Base-by-base conservation (phyloP, 2,329 filamentous ascomycete genomes). In the Cercospora sojina region DNA sequence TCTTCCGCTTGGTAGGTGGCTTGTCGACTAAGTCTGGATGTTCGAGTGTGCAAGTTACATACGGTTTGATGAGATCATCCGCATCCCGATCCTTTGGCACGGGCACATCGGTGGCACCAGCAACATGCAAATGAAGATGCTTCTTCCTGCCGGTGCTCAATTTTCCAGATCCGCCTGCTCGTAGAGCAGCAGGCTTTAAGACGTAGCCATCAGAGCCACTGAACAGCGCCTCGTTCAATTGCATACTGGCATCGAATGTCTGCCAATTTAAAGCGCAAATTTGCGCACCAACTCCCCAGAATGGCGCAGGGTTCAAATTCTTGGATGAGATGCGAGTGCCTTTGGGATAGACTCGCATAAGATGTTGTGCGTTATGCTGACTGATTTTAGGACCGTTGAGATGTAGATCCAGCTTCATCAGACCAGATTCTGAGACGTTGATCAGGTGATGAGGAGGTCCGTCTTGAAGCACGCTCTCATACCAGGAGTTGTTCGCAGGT, bases 201-300 rank as follows among this genome's bases (percentile, higher is more conserved):
- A 90, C 84, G 72, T 86, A 90, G 7, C 88, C 88, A 29, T 87
- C 86, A 0, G 87, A 87, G 12, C 87, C 87, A 56, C 81, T 83
- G 76, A 91, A 90, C 0, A 91, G 80, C 0, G 88, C 88, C 72
- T 90, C 87, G 74, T 90, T 90, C 70, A 90, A 80, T 76, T 90
- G 88, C 79, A 88, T 88, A 72, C 83, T 83, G 6, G 84, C 84
- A 35, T 87, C 87, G 69, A 90, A 91, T 0, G 84, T 88, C 73
- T 91, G 88, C 86, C 88, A 88, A 77, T 91, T 91, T 61, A 91
- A 81, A 3, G 88, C 88, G 74, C 87, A 90, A 56, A 91, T 87
- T 72, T 91, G 88, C 2, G 88, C 88, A 1, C 88, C 88, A 3
- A 90, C 75, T 6, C 83, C 87, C 88, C 88, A 91, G 74, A 88